Evolutionary conservation across 352 stramenopile species (phyloP), one percentile per base, ranked within the genome.

Genomic region (Pseudoperonospora humuli): DNA sequence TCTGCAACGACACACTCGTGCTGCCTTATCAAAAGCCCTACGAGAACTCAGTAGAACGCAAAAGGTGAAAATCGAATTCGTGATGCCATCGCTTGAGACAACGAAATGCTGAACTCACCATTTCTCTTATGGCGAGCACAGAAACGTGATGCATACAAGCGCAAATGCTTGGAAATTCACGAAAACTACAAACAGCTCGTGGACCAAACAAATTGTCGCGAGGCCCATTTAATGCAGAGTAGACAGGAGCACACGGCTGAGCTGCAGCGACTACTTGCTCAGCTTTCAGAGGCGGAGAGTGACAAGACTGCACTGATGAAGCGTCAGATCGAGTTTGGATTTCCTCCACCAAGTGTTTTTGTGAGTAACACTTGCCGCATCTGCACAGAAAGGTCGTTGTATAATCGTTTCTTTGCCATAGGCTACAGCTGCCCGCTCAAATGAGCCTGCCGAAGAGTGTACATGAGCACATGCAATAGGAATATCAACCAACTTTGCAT

Each of bases 61-160:
- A 45, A 85, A 85, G 57, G 75, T 81, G 17, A 43, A 37, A 32
- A n/a, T 29, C 15, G 20, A n/a, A n/a, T 35, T 51, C 13, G 6
- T 23, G 17, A 13, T 34, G 19, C 17, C 18, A 24, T 37, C 14
- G 3, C 45, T n/a, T 41, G 32, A 13, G 26, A 13, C n/a, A n/a
- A n/a, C n/a, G n/a, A n/a, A n/a, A n/a, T n/a, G n/a, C n/a, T 24
- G 5, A 21, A 29, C 18, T 38, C 15, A 38, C 32, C 9, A 25
- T 18, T 38, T 3, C 11, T 39, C 15, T n/a, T n/a, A n/a, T n/a
- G n/a, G 4, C 29, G 21, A 48, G 11, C 31, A 10, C 15, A 84
- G 71, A 89, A 91, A 63, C 67, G 75, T 11, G 74, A 91, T 42
- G 74, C 74, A 19, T 91, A 87, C 54, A 91, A 91, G 31, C 63